Base-by-base conservation (phyloP, 2,329 filamentous ascomycete species). In the Rhexocercosporidium sp. region DNA sequence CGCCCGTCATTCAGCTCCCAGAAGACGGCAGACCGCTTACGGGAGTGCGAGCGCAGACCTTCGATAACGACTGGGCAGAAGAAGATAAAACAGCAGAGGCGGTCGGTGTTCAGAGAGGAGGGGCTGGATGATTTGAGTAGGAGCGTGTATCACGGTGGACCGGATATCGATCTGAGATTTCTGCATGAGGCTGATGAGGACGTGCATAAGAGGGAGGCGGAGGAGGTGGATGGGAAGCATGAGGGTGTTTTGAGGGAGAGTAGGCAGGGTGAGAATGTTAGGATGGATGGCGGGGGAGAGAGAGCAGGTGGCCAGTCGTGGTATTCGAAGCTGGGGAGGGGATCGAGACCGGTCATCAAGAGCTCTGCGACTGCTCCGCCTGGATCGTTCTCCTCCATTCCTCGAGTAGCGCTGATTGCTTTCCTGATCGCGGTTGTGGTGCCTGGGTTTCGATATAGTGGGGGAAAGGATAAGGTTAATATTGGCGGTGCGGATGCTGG, bases 401-500 rank as follows among this genome's bases (percentile, higher is more conserved):
- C 83, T 39, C 80, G 82, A 61, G 74, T 84, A 68, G 79, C 83
- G 20, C 79, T 85, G 77, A 78, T 86, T 68, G 82, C 79, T 14
- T 70, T 86, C 60, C 76, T 86, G 67, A 82, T 87, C 63, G 83
- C 83, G 39, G 75, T 86, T 60, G 76, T 86, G 59, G 74, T 86
- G 44, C 84, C 85, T 6, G 78, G 80, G 5, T 83, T 81, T 72
- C 78, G 80, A 37, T 73, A 73, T 63, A 65, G 49, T 71, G 79
- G 77, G 66, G 82, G 81, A 14, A 75, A 80, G 79, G 41, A 77
- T n/a, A 79, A 78, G 47, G 72, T 81, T 59, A 79, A 79, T 41
- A 73, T 79, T n/a, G 79, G 75, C 70, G 82, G 82, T 34, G 84
- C 80, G 57, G 81, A 82, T 66, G 85, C 85, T 3, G 82, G 82